Conservation (phyloP, 805 yeast species). For the Starmerella etchellsii region DNA sequence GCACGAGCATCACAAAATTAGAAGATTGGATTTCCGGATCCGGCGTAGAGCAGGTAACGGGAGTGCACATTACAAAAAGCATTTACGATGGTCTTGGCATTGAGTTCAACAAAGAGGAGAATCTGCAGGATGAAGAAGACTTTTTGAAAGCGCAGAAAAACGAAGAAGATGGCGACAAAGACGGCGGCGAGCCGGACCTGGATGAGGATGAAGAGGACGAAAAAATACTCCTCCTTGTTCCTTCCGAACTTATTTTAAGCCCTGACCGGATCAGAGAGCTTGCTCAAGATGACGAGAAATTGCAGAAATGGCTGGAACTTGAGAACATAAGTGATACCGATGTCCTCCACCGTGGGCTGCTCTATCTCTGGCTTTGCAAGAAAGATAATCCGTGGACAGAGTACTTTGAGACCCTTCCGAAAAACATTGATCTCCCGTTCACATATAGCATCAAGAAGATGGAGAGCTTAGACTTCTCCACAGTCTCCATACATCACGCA, state of each 20-base stretch:
- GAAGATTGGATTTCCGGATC: not conserved
- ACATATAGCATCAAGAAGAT: conserved; percentile 22
- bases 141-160: not conserved
- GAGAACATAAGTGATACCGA: conserved; percentile 5
- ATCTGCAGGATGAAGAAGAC: not conserved
- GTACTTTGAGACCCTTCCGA: conserved; percentile 24
- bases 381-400: conserved; percentile 12
- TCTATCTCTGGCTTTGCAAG: conserved; percentile 12
- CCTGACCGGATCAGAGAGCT: conserved; percentile 6
- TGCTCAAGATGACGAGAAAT: conserved; percentile 6
- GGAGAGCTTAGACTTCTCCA: conserved; percentile 18
- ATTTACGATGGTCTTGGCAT: not conserved
- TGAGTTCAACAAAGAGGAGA: not conserved
- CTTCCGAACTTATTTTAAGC: conserved; percentile 10
- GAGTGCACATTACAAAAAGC: not conserved
- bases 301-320: conserved; percentile 12
- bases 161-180: not conserved
- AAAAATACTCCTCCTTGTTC: conserved; percentile 9
- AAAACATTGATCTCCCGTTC: conserved; percentile 24
- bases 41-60: conserved; percentile 2
- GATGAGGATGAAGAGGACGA: conserved; percentile 2
- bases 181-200: not conserved
- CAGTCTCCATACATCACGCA: conserved; percentile 21
- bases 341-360: conserved; percentile 16
- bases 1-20: not conserved